Base-by-base conservation (phyloP, 176 grass and related monocot species). In the Elymus sibiricus region DNA sequence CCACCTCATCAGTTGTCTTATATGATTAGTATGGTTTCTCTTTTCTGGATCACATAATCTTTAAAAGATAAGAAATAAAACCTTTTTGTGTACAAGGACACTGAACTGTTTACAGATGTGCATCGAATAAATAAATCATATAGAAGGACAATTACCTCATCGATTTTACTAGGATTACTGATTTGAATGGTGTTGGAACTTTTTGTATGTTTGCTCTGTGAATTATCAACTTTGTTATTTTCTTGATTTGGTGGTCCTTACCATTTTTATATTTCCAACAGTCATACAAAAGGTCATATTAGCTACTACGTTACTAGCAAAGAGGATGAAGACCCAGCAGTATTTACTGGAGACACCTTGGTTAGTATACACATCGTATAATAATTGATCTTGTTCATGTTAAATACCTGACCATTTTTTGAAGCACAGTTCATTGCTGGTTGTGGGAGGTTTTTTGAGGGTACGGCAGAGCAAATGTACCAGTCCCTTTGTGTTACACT, bases 301-400 rank as follows among this genome's bases (percentile, higher is more conserved):
- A 95, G 96, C 85, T 98, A 95, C 76, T 98, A 94, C 59, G 74
- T 95, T 78, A 94, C 92, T 63, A 81, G 69, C 67, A 94, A 92
- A 87, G 90, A 91, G 26, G 79, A 47, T 12, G 86, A 85, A 89
- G 88, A 94, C 74, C 90, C 92, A 44, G 93, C 92, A 14, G 96
- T 94, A 69, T 98, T 98, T 90, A 95, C 96, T 67, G 96, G 96
- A 75, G 96, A 98, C 77, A 98, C 96, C 76, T 83, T 98, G 92
- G 96, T 98, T 80, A 87, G 93, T 89, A 65, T 70, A 74, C 66
- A 25, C 69, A 86, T 71, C 49, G 47, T 15, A 51, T 59, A 44
- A 16, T 17, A n/a, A 60, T 85, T 6, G 14, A 69, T 76, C 43
- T 12, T 82, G 32, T 72, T 74, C 7, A n/a, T 83, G 71, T 75